These are phyloP conservation scores for Massariosphaeria phaeospora DNA, from an alignment of 495 filamentous ascomycete genomes.

Conservation along the genomic window DNA sequence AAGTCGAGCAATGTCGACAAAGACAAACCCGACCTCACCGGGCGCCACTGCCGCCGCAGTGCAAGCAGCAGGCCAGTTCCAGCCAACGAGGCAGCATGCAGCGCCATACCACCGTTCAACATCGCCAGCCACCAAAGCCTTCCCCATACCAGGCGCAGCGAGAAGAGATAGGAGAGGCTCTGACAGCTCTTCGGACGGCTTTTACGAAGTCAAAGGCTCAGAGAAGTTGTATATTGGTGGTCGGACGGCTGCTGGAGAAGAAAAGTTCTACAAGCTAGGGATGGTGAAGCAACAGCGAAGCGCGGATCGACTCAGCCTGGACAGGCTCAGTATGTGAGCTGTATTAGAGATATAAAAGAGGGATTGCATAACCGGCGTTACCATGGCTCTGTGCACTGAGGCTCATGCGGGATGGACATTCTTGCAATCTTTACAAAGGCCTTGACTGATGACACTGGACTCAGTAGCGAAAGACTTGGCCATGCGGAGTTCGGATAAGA, in stretches of 20 bases:
- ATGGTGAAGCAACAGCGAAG: constrained; percentile 58
- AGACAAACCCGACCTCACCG: constrained; percentile 6
- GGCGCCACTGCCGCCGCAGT: constrained; percentile 25
- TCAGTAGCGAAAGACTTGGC: background rate
- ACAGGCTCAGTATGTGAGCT: constrained; percentile 55
- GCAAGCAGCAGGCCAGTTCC: constrained; percentile 28
- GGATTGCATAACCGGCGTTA: constrained; percentile 21
- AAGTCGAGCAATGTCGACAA: constrained; percentile 28
- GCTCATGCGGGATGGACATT: background rate
- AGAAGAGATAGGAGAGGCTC: constrained; percentile 60
- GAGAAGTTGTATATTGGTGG: constrained; percentile 92
- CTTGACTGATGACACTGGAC: too few species aligned
- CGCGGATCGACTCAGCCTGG: constrained; percentile 56
- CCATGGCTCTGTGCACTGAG: constrained; percentile 1
- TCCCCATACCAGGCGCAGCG: constrained; percentile 26
- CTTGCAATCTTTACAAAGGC: too few species aligned
- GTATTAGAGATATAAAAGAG: background rate
- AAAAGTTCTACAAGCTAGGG: constrained; percentile 73
- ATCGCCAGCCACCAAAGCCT: constrained; percentile 23
- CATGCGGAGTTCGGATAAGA: background rate
- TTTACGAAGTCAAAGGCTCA: constrained; percentile 66
- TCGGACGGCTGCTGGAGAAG: constrained; percentile 75
- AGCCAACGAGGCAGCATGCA: constrained; percentile 29
- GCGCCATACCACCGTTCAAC: constrained; percentile 36
- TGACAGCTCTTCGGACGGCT: constrained; percentile 72